phyloP scores from a whole-genome alignment of 306 rosid genomes.

The Vicia faba region DNA sequence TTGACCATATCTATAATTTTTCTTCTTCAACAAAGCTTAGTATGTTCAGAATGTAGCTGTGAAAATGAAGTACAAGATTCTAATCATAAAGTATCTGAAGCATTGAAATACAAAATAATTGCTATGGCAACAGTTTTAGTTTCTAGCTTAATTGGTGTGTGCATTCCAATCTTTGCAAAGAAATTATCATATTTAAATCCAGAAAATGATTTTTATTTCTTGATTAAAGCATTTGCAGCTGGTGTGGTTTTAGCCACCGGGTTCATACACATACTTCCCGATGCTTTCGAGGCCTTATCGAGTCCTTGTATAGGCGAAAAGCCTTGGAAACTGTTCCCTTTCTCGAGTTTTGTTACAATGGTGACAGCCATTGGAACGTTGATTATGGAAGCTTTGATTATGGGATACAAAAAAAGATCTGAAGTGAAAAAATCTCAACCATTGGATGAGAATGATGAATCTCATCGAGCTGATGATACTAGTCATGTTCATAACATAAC shows the following conservation, averaged over 20 bases:
- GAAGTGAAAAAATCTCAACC: slow-evolving; percentile 44
- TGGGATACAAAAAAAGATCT: slow-evolving; percentile 49
- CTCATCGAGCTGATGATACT: neutral
- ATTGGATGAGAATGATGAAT: slow-evolving; percentile 37
- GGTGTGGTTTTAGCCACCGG: slow-evolving; percentile 78
- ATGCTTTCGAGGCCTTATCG: slow-evolving; percentile 53
- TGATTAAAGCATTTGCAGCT: slow-evolving; percentile 66
- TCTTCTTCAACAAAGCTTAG: slow-evolving; percentile 36
- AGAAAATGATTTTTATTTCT: slow-evolving; percentile 48
- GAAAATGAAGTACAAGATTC: slow-evolving; percentile 24
- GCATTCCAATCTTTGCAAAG: slow-evolving; percentile 53
- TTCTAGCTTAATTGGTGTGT: slow-evolving; percentile 55
- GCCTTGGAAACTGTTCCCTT: slow-evolving; percentile 69
- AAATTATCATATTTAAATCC: slow-evolving; percentile 40
- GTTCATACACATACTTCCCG: slow-evolving; percentile 66
- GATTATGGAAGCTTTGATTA: slow-evolving; percentile 58
- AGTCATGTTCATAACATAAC: slow-evolving; percentile 20
- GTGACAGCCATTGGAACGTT: slow-evolving; percentile 57
- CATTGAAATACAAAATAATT: slow-evolving; percentile 49
- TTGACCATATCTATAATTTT: slow-evolving; percentile 14
- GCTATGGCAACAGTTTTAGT: slow-evolving; percentile 50
- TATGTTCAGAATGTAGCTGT: slow-evolving; percentile 38
- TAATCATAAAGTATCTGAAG: slow-evolving; percentile 30
- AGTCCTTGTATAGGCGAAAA: slow-evolving; percentile 52
- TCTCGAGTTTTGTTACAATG: slow-evolving; percentile 69